Evolutionary conservation across 2,329 filamentous ascomycete genomes (phyloP).

Genomic region (Alternaria longipes): DNA sequence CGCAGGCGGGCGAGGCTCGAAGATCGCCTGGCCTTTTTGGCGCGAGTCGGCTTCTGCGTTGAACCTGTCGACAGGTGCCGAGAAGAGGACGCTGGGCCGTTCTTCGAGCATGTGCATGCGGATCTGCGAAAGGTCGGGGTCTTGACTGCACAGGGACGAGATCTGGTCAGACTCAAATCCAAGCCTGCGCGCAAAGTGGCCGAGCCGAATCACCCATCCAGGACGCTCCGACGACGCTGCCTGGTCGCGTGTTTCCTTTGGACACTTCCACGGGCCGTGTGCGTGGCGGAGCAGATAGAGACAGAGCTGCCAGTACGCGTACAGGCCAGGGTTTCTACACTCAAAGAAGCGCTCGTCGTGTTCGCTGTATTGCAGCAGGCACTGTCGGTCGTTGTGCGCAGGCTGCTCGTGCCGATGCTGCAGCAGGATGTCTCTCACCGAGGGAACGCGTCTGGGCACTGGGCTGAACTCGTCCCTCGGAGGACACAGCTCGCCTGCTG

Average conservation of each 20-base stretch:
- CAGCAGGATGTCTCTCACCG: constrained; percentile 18
- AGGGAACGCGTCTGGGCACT: constrained; percentile 13
- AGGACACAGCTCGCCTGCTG: constrained; percentile 6
- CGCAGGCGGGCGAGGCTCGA: constrained; percentile 2
- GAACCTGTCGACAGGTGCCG: constrained; percentile 1
- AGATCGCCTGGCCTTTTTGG: constrained; percentile 10
- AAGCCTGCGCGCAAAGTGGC: constrained; percentile 5
- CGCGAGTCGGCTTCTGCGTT: constrained; percentile 1
- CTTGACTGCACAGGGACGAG: constrained; percentile 9
- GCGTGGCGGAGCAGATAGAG: constrained; percentile 11
- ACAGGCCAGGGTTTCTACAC: constrained; percentile 1
- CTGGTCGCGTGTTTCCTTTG: neutral
- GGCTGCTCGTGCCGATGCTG: constrained; percentile 3
- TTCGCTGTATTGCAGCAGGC: constrained; percentile 13
- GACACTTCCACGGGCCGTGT: neutral
- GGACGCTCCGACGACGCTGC: neutral
- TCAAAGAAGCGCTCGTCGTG: constrained; percentile 9
- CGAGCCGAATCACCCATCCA: constrained; percentile 4
- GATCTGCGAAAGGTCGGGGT: constrained; percentile 11
- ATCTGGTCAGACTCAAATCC: constrained; percentile 12
- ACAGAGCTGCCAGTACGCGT: constrained; percentile 23
- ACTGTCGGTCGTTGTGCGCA: neutral
- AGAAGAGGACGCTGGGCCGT: constrained; percentile 2
- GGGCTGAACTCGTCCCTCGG: constrained; percentile 7
- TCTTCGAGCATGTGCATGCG: constrained; percentile 10